phyloP scores from a whole-genome alignment of 495 filamentous ascomycete genomes.

The Tricharina praecox region DNA sequence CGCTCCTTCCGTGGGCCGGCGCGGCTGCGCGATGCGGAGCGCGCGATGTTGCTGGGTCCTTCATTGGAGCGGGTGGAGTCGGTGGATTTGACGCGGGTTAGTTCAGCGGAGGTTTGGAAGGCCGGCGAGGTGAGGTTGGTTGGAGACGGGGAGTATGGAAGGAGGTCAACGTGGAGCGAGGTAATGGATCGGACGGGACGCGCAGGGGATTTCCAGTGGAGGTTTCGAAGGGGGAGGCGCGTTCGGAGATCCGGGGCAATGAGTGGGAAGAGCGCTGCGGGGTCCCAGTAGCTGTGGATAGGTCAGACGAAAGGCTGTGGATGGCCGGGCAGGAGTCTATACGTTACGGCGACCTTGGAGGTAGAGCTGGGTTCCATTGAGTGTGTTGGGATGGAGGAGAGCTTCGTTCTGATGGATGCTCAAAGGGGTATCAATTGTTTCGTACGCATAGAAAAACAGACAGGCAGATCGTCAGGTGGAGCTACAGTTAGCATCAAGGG shows the following conservation, averaged over 20 bases:
- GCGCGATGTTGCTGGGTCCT: no score
- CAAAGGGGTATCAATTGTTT: background rate
- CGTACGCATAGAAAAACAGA: no score
- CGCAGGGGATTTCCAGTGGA: slow-evolving; percentile 90
- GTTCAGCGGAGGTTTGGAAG: slow-evolving; percentile 27
- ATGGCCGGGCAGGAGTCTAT: background rate
- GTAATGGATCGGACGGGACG: slow-evolving; percentile 82
- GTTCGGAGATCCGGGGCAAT: slow-evolving; percentile 58
- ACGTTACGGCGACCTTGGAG: slow-evolving; percentile 10
- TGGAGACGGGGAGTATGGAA: slow-evolving; percentile 36
- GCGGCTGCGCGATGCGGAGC: slow-evolving; percentile 13
- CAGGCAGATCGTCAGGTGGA: no score
- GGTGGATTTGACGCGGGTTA: slow-evolving; percentile 30
- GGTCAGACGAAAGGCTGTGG: slow-evolving; percentile 13
- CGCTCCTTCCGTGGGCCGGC: slow-evolving; percentile 37
- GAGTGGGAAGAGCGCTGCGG: slow-evolving; percentile 64
- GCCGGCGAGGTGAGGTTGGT: slow-evolving; percentile 26
- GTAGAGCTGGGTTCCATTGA: slow-evolving; percentile 6
- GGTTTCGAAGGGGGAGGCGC: slow-evolving; percentile 74
- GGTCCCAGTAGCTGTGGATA: slow-evolving; percentile 53
- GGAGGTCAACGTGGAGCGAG: slow-evolving; percentile 74
- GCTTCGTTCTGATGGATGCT: background rate
- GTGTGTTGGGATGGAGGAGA: no score
- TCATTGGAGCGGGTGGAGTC: slow-evolving; percentile 27
- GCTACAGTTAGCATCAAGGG: no score